A percentile compares a stretch with the other conserved stretches of the same genome.
phyloP scores from a whole-genome alignment of 371 early-diverging fungal species.

The Mortierella sp. region DNA sequence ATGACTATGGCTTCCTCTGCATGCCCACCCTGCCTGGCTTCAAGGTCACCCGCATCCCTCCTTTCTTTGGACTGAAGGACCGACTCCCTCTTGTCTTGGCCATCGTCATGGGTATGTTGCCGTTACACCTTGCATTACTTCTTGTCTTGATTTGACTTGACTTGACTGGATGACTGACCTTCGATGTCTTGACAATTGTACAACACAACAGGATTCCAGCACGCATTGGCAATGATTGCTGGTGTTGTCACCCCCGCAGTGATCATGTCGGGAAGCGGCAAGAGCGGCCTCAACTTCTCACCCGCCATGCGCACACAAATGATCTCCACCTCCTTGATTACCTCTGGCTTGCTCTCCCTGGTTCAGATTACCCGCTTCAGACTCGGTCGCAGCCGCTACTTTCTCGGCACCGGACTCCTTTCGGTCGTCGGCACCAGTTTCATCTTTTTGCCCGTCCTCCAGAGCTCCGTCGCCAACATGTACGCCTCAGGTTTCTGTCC shows the following conservation, averaged over 20 bases:
- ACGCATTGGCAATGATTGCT: constrained; percentile 70
- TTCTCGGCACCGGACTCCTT: constrained; percentile 69
- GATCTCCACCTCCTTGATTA: constrained; percentile 69
- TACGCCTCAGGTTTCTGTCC: constrained; percentile 47
- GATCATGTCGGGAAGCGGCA: constrained; percentile 68
- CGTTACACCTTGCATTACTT: neutral
- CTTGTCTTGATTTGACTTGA: neutral
- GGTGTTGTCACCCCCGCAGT: constrained; percentile 72
- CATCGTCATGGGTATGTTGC: constrained; percentile 63
- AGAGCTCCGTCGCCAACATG: constrained; percentile 57
- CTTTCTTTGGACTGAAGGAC: constrained; percentile 73
- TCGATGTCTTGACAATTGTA: too few relatives aligned
- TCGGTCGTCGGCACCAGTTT: constrained; percentile 72
- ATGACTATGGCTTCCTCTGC: constrained; percentile 68
- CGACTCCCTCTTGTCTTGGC: constrained; percentile 67
- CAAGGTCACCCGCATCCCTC: constrained; percentile 56
- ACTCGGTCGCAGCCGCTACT: constrained; percentile 60
- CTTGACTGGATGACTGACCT: too few relatives aligned
- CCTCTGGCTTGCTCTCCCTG: constrained; percentile 64
- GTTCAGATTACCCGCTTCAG: constrained; percentile 74
- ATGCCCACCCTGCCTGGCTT: constrained; percentile 61
- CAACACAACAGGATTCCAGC: constrained; percentile 63
- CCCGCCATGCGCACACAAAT: constrained; percentile 65
- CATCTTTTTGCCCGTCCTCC: constrained; percentile 63
- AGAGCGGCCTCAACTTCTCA: constrained; percentile 63